Evolutionary conservation across 257 asterid species (phyloP).

Genomic region (Thymus quinquecostatus): DNA sequence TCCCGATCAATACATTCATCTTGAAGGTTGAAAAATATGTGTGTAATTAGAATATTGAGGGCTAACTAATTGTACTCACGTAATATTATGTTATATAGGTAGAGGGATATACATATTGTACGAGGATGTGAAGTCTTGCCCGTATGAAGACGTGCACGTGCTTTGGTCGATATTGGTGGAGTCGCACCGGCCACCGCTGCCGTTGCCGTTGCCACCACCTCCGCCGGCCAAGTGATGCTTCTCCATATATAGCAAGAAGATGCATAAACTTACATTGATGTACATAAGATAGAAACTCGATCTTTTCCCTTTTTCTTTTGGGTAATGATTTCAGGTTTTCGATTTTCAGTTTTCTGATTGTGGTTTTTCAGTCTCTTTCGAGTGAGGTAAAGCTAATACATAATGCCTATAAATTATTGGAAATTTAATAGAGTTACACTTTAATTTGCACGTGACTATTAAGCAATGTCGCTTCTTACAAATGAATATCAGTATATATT

Average conservation of each 20-base stretch:
- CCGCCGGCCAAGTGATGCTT: slow-evolving; percentile 38
- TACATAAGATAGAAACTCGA: slow-evolving; percentile 43
- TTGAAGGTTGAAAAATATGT: no score
- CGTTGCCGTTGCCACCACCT: slow-evolving; percentile 21
- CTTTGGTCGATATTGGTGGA: slow-evolving; percentile 94
- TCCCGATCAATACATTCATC: no score
- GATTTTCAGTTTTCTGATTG: slow-evolving; percentile 20
- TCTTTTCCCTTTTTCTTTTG: background rate
- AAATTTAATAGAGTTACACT: slow-evolving; percentile 22
- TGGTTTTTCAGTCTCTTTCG: slow-evolving; percentile 36
- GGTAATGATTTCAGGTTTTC: slow-evolving; percentile 27
- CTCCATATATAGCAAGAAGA: slow-evolving; percentile 30
- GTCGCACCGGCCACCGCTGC: slow-evolving; percentile 71
- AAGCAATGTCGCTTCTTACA: no score
- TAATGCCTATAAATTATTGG: slow-evolving; percentile 43
- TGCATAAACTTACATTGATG: slow-evolving; percentile 35
- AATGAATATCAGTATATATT: no score
- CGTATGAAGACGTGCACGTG: slow-evolving; percentile 89
- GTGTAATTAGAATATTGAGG: no score
- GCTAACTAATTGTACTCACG: no score
- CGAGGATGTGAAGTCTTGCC: slow-evolving; percentile 96
- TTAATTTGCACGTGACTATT: background rate
- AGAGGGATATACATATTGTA: slow-evolving; percentile 90
- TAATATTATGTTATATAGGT: slow-evolving; percentile 36
- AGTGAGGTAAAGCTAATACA: slow-evolving; percentile 33